These are phyloP conservation scores for Boletus tylopilopsis DNA, from an alignment of 768 basidiomycete species.

Conservation along the genomic window DNA sequence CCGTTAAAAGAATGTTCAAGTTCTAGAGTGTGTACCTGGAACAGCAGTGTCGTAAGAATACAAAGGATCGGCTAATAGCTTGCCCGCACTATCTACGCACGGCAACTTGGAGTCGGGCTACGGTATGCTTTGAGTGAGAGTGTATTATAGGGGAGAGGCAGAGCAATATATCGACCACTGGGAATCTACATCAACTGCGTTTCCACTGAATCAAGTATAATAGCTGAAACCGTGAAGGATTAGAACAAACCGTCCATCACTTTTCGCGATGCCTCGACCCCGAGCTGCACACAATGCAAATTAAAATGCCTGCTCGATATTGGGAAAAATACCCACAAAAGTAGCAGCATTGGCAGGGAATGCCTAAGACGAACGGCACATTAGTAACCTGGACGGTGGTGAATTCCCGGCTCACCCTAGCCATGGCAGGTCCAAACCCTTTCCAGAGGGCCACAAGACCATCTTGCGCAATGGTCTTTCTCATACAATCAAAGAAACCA, in stretches of 20 bases:
- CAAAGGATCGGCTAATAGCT: background rate
- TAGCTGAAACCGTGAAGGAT: no score
- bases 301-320: background rate
- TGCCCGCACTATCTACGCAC: conserved; percentile 1
- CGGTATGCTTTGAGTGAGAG: conserved; percentile 5
- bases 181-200: conserved; percentile 5
- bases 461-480: conserved; percentile 88
- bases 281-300: conserved; percentile 50
- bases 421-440: conserved; percentile 98
- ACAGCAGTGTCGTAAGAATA: conserved; percentile 16
- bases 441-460: conserved; percentile 91
- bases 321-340: conserved; percentile 55
- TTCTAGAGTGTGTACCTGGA: background rate
- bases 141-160: no score
- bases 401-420: conserved; percentile 51
- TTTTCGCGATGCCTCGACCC: conserved; percentile 88
- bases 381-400: conserved; percentile 1
- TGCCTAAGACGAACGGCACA: conserved; percentile 47
- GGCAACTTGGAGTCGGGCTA: background rate
- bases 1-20: no score
- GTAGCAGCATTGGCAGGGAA: conserved; percentile 98
- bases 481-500: conserved; percentile 87
- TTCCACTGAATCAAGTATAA: no score
- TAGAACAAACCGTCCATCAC: conserved; percentile 67
- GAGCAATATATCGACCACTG: no score